Base-by-base conservation (phyloP, 2,329 filamentous ascomycete genomes). In the Monosporascus sp. region DNA sequence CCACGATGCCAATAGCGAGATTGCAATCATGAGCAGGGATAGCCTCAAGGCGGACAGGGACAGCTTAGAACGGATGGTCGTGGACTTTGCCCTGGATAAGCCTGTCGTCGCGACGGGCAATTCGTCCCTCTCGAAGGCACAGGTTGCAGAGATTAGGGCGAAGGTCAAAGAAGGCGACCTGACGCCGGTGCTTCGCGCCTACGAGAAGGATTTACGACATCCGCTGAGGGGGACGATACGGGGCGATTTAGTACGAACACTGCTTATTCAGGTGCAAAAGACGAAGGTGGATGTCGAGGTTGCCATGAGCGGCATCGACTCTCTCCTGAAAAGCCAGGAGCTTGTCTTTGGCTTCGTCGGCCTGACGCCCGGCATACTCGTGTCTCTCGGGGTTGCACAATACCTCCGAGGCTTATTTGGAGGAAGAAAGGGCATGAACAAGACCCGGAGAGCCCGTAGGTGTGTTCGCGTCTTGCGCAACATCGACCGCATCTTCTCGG, bases 221-320 rank as follows among this genome's bases (percentile, higher is more conserved):
- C 94, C 94, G 1, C 85, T 99, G 56, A 77, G 86, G 51, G 92
- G 93, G 7, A 89, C 92, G 0, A 72, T 99, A 18, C 82, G 85
- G 31, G 94, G 94, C 11, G 93, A 97, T 63, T 79, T 99, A 27
- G 82, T 97, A 37, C 86, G 93, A 50, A 91, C 93, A 5, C 82
- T 99, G 27, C 78, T 99, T 45, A 97, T 99, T 52, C 94, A 99
- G 67, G 87, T 99, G 38, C 94, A 99, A 66, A 99, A 99, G 78
- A 97, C 94, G 22, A 99, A 99, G 75, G 94, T 99, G 8, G 94
- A 99, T 66, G 85, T 99, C 14, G 94, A 99, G 70, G 86, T 97
- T 56, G 94, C 94, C 15, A 92, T 99, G 74, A 90, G 89, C 55
- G 94, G 94, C 18, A 99, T 99, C 60, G 93, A 99, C 75, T 85